These are phyloP conservation scores for Solanum clarkiae DNA, from an alignment of 257 asterid genomes.

Conservation along the genomic window DNA sequence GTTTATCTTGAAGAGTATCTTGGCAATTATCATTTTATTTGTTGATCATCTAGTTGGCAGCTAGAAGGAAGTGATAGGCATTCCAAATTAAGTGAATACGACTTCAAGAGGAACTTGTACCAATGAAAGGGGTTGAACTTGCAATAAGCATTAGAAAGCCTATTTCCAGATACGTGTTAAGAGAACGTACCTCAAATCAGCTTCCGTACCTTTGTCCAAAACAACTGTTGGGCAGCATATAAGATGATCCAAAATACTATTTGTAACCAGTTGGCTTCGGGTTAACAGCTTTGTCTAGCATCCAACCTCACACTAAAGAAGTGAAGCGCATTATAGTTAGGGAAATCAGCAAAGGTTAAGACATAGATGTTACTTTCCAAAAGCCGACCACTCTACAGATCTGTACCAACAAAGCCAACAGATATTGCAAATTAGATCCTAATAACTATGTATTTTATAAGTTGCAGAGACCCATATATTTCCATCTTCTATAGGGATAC, in stretches of 20 bases:
- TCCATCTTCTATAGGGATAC: constrained; percentile 7
- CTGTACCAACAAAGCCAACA: constrained; percentile 31
- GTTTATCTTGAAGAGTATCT: neutral
- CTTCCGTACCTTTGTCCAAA: constrained; percentile 29
- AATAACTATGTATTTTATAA: constrained; percentile 13
- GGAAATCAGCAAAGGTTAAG: constrained; percentile 14
- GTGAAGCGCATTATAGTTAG: constrained; percentile 38
- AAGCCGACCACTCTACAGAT: constrained; percentile 18
- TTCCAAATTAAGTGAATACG: neutral
- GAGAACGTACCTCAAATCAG: constrained; percentile 45
- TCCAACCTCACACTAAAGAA: constrained; percentile 51
- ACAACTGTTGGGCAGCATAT: constrained; percentile 26
- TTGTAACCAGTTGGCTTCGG: constrained; percentile 48
- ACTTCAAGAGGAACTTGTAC: constrained; percentile 1
- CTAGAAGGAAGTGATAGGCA: neutral
- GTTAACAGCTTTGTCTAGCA: constrained; percentile 47
- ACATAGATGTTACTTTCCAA: constrained; percentile 14
- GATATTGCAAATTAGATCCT: constrained; percentile 16
- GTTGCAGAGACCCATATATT: constrained; percentile 7
- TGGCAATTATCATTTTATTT: neutral
- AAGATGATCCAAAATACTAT: constrained; percentile 28
- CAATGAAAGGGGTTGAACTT: neutral
- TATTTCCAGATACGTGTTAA: neutral
- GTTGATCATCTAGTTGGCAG: neutral
- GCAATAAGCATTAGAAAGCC: neutral